Evolutionary conservation across 2,329 filamentous ascomycete genomes (phyloP).

Genomic region (Aspergillus phoenicis): DNA sequence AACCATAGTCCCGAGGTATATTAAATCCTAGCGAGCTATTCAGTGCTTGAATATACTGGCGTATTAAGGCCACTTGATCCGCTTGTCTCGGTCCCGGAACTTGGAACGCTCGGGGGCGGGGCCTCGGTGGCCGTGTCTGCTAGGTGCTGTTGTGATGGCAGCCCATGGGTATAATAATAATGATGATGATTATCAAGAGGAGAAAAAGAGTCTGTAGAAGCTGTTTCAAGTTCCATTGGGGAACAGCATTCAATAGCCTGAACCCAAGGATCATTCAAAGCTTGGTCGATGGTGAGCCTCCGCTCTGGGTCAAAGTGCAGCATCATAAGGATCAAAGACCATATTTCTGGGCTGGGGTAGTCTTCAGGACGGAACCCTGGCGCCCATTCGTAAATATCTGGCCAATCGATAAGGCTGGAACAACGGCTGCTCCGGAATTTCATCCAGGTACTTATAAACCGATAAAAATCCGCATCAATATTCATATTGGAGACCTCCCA

Average conservation of each 20-base stretch:
- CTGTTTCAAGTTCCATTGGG: slow-evolving; percentile 13
- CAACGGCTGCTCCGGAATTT: neutral
- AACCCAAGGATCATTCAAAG: slow-evolving; percentile 71
- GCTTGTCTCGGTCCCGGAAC: no score
- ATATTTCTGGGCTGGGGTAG: neutral
- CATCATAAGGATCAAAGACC: slow-evolving; percentile 70
- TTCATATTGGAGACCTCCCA: neutral
- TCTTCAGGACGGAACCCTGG: neutral
- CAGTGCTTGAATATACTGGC: no score
- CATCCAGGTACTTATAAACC: neutral
- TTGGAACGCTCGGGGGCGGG: no score
- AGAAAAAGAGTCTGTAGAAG: neutral
- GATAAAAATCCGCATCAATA: no score
- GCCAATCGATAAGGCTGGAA: neutral
- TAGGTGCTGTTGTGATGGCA: no score
- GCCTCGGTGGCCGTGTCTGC: no score
- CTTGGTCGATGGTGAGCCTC: slow-evolving; percentile 69
- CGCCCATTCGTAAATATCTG: neutral
- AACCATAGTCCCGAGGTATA: no score
- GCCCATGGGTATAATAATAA: neutral
- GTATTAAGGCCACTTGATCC: no score
- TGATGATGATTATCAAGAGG: neutral
- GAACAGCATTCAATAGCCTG: slow-evolving; percentile 79
- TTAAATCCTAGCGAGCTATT: no score
- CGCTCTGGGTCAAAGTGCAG: slow-evolving; percentile 74